Evolutionary conservation across 1,284 basidiomycete species (phyloP).

Genomic region (Malassezia nana): DNA sequence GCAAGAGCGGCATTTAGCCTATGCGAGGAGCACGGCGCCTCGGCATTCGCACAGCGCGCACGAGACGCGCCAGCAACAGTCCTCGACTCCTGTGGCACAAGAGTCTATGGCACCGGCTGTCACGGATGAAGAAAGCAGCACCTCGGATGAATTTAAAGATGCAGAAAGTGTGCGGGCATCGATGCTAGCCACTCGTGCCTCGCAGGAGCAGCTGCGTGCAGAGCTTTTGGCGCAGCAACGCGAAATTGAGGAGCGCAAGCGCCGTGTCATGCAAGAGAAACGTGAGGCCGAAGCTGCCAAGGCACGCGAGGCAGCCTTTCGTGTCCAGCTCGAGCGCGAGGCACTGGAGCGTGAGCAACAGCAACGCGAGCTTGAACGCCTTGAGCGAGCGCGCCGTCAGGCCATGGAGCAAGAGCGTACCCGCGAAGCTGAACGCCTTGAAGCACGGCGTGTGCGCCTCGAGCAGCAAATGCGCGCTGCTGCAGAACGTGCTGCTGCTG

Average conservation of each 20-base stretch:
- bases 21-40: neutral
- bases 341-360: neutral
- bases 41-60: neutral
- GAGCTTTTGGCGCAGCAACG: conserved; percentile 1
- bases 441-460: conserved; percentile 15
- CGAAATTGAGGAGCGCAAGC: conserved; percentile 6
- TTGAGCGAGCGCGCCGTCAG: neutral
- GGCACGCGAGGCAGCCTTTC: conserved; percentile 6
- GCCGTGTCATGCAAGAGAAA: conserved; percentile 18
- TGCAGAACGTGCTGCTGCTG: neutral
- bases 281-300: neutral
- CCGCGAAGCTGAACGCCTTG: conserved; percentile 23
- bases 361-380: neutral
- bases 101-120: no score
- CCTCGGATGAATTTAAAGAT: neutral
- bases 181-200: neutral
- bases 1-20: conserved; percentile 10
- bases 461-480: conserved; percentile 3
- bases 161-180: neutral
- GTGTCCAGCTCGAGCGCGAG: neutral
- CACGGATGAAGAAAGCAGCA: no score
- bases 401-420: neutral
- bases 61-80: no score
- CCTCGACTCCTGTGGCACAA: no score
- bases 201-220: neutral